Base-by-base conservation (phyloP, 1,284 basidiomycete species). In the Ustilago sp. region DNA sequence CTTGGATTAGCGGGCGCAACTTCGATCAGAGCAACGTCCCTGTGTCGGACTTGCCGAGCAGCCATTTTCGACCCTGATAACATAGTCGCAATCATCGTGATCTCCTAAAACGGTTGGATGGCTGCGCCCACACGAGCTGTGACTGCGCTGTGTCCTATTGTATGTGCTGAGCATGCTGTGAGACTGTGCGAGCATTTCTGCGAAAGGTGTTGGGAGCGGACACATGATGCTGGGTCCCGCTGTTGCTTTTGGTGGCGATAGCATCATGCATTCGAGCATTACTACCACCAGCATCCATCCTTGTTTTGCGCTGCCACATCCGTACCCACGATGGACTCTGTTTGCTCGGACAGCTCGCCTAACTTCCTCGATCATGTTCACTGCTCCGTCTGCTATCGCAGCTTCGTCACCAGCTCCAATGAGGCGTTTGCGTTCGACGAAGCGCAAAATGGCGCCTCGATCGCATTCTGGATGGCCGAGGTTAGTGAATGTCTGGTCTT, bases 391-490 rank as follows among this genome's bases (percentile, higher is more conserved):
- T 77, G 75, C 53, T 60, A 68, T 51, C 50, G 53, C 17, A 61
- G 34, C 39, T 59, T 57, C 11, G 2, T 51, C 12, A 2, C 39
- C 0, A 56, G n/a, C 12, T 47, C 59, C 0, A 36, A 28, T 23
- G 48, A 53, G 11, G 2, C 50, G 8, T 36, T 31, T 0, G 39
- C 47, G 17, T 6, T 32, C 31, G 3, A 43, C 2, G 17, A n/a
- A 31, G 11, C 43, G 6, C 35, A 23, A 2, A 43, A 11, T 4
- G 31, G 19, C 7, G 19, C 5, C 2, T 36, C 54, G 13, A 39
- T 58, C 5, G 47, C 64, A 19, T 74, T 77, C 36, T 77, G 71
- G 71, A 52, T 77, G 12, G 61, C 63, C n/a, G 62, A 74, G 52
- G 75, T 77, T 4, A 50, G 75, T 72, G 3, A 15, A 34, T 6